Conservation (phyloP, 345 rosid species). For the Physaria fendleri region DNA sequence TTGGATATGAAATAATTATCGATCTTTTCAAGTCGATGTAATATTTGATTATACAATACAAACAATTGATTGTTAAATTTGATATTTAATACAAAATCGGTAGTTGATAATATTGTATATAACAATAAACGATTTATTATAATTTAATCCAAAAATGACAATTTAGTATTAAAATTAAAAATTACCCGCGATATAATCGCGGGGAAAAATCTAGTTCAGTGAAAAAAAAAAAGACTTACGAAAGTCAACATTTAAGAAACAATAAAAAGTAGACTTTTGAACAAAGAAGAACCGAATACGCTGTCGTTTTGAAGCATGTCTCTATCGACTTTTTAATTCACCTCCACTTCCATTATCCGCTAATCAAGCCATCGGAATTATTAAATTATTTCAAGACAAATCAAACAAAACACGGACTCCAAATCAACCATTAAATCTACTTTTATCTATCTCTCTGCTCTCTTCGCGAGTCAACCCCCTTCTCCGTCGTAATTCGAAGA, state of each 20-base stretch:
- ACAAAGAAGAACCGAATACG: constrained; percentile 9
- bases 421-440: constrained; percentile 32
- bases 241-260: not conserved
- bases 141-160: no score
- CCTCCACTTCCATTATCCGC: constrained; percentile 10
- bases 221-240: not conserved
- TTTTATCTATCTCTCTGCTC: constrained; percentile 14
- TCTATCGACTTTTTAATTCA: not conserved
- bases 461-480: constrained; percentile 18
- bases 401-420: constrained; percentile 25
- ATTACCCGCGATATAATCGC: no score
- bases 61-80: no score
- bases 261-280: no score
- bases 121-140: no score
- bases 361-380: constrained; percentile 12
- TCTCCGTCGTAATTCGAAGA: constrained; percentile 16
- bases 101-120: no score
- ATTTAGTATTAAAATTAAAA: no score
- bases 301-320: constrained; percentile 11
- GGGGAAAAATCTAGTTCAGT: no score
- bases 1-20: no score
- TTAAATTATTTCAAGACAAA: not conserved
- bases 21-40: no score
- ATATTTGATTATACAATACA: no score
- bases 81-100: no score